Conservation (phyloP, 257 asterid genomes). For the Solanum acaule region DNA sequence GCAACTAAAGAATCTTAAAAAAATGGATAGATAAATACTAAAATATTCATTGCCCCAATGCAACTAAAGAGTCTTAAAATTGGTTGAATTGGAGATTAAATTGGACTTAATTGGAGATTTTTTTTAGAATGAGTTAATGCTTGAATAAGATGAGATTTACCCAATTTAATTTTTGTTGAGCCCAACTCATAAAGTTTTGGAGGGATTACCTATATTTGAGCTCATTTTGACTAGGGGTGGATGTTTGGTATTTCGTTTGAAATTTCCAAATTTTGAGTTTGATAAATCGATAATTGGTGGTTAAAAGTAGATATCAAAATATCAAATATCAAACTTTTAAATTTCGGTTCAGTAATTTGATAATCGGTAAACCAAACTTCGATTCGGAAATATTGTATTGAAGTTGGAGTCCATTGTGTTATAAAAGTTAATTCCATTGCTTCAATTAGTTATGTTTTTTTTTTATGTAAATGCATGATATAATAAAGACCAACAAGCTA, state of each 20-base stretch:
- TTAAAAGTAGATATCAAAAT: too few species aligned
- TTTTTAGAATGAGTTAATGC: not conserved
- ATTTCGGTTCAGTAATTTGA: not conserved
- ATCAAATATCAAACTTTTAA: not conserved
- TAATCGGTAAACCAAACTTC: not conserved
- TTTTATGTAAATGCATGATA: not conserved
- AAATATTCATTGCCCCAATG: not conserved
- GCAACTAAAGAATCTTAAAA: too few species aligned
- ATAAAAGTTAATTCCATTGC: not conserved
- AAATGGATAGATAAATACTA: not conserved
- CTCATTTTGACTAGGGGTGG: not conserved
- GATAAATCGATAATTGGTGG: not conserved
- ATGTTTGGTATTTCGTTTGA: too few species aligned
- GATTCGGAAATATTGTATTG: not conserved
- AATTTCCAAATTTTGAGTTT: not conserved
- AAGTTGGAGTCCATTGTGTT: not conserved
- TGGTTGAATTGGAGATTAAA: not conserved
- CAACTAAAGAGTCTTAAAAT: not conserved
- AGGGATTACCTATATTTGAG: not conserved
- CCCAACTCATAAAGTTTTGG: not conserved
- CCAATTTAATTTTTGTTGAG: not conserved
- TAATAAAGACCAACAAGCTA: not conserved
- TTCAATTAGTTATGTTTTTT: not conserved
- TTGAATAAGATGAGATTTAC: not conserved
- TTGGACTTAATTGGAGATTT: too few species aligned